Evolutionary conservation across 768 basidiomycete species (phyloP).

Genomic region (Suillus luteus): DNA sequence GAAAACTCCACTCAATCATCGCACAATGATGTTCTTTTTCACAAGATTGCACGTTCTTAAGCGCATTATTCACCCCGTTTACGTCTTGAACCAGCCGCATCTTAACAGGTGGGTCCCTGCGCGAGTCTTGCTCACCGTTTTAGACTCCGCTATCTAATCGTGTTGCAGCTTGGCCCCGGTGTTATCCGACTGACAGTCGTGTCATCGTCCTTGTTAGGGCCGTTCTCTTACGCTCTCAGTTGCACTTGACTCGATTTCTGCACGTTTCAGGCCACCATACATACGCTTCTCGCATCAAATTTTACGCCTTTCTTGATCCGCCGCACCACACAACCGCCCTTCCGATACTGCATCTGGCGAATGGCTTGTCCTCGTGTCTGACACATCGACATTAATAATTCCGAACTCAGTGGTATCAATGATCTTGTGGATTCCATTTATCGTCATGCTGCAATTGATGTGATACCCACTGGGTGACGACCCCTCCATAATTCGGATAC

Average conservation of each 20-base stretch:
- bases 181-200: not conserved
- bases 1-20: not conserved
- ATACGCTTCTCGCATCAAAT: not conserved
- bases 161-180: not conserved
- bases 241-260: not conserved
- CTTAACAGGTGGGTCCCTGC: not conserved
- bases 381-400: not conserved
- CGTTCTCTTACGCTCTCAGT: not conserved
- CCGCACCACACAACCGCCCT: not conserved
- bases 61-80: not conserved
- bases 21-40: not conserved
- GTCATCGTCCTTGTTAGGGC: not conserved
- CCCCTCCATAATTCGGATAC: not conserved
- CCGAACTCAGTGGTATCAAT: not conserved
- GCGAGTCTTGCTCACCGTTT: not conserved
- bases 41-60: not conserved
- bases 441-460: not conserved
- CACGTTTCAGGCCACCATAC: not conserved
- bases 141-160: not conserved
- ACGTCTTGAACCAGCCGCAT: not conserved
- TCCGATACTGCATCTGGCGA: constrained; percentile 12
- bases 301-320: not conserved
- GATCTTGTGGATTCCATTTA: not conserved
- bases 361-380: not conserved
- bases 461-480: not conserved